Percentiles rank a stretch among this genome's conserved stretches.
Evolutionary conservation across 2,329 filamentous ascomycete genomes (phyloP).

Genomic region (Ophiostoma novo-ulmi): DNA sequence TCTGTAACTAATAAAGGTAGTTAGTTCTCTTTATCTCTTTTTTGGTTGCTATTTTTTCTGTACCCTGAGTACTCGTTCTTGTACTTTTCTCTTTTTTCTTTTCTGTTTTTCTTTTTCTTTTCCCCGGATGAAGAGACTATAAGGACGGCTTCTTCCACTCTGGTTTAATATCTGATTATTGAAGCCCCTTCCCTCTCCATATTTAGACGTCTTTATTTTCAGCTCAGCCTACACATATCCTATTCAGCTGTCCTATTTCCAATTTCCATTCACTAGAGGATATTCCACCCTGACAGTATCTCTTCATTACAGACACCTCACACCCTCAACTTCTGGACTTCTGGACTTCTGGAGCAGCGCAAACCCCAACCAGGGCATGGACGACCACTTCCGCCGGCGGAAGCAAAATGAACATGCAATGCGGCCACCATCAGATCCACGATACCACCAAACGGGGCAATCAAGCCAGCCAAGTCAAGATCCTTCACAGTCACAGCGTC

Average conservation of each 20-base stretch:
- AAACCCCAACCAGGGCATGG: conserved; percentile 50
- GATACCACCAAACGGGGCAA: conserved; percentile 46
- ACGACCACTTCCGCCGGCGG: conserved; percentile 66
- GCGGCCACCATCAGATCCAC: conserved; percentile 54
- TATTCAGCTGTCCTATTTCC: background rate
- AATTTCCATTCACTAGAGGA: no score
- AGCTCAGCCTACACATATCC: background rate
- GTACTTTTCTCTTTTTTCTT: background rate
- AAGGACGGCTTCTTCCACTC: conserved; percentile 12
- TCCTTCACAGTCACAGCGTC: conserved; percentile 35
- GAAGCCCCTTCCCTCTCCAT: background rate
- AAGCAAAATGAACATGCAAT: conserved; percentile 69
- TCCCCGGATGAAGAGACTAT: conserved; percentile 1
- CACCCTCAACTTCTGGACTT: no score
- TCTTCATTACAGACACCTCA: background rate
- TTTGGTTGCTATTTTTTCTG: background rate
- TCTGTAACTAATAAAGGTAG: background rate
- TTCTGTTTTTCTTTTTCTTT: background rate
- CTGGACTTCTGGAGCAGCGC: background rate
- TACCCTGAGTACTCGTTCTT: background rate
- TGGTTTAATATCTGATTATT: background rate
- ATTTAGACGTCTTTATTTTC: background rate
- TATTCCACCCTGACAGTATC: background rate
- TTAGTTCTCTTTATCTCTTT: background rate
- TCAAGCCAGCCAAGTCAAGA: background rate